Evolutionary conservation across 345 rosid species (phyloP), one percentile per base, ranked within the genome.

Genomic region (Syzygium oleosum): DNA sequence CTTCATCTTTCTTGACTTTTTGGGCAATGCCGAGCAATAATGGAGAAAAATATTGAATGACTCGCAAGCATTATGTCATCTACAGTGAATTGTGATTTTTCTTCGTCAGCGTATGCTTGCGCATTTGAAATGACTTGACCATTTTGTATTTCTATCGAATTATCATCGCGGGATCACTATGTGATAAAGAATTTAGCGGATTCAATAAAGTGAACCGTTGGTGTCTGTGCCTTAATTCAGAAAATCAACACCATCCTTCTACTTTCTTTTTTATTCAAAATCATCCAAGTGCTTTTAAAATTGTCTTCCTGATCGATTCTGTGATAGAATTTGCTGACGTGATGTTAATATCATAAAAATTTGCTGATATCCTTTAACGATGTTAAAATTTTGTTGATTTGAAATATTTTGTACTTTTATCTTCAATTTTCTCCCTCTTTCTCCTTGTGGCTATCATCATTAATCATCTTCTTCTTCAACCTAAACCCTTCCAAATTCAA

Each of bases 161-260:
- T 68, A 22, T 23, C 23, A 5, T 68, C 8, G 23, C 10, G 3
- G 13, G 23, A 3, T 17, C 17, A 34, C 12, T 16, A 17, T 17
- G 6, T 22, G 0, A 0, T 0, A 68, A 31, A 68, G 43, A 3
- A 68, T 16, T 31, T 31, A 9, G 23, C 1, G 1, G 0, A 17
- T 17, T 31, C 1, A 5, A 65, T 65, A 65, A 31, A 22, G 12
- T 15, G 23, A 16, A 16, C 0, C 6, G 21, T 16, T 4, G 65
- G 1, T 16, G 12, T 38, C 1, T 8, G 0, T 31, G 9, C 1
- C 43, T 9, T 4, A 31, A 68, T 16, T 34, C 2, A 31, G 43
- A 38, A 31, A 68, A 16, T 16, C 41, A 68, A 68, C 31, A 68
- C 79, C 12, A 68, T 31, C 10, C 41, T 3, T 68, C 23, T 8